Conservation (phyloP, 2,329 filamentous ascomycete species). For the Stachybotrys echinatus region DNA sequence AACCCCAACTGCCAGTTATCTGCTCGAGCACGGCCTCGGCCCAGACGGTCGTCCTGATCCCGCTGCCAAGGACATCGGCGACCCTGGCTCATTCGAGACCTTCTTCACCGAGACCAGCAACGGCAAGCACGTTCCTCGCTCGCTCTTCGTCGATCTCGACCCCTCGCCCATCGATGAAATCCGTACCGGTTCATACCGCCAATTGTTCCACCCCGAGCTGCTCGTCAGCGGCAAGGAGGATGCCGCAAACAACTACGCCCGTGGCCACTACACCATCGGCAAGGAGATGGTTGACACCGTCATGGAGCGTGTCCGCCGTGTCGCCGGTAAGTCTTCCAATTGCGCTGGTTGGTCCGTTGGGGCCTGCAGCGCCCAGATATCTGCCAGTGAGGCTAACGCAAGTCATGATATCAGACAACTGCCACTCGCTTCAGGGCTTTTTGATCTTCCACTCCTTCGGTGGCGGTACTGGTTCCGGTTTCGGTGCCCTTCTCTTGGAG, state of each 20-base stretch:
- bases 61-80: constrained; percentile 52
- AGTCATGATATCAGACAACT: constrained; percentile 54
- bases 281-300: constrained; percentile 71
- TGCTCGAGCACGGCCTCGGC: constrained; percentile 66
- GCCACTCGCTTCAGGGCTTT: constrained; percentile 67
- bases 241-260: constrained; percentile 73
- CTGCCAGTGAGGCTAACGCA: constrained; percentile 1
- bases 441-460: constrained; percentile 72
- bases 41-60: constrained; percentile 60
- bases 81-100: constrained; percentile 63
- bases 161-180: constrained; percentile 71
- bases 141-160: constrained; percentile 68
- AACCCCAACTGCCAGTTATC: constrained; percentile 48
- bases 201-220: constrained; percentile 68
- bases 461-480: constrained; percentile 67
- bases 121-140: constrained; percentile 68
- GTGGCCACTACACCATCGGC: constrained; percentile 71
- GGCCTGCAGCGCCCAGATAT: neutral
- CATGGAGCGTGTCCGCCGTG: constrained; percentile 64
- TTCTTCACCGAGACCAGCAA: constrained; percentile 69
- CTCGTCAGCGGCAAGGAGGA: constrained; percentile 72
- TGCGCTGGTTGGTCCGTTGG: neutral
- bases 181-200: constrained; percentile 61
- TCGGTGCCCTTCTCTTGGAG: constrained; percentile 67
- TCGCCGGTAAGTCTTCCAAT: constrained; percentile 51